Evolutionary conservation across 2,329 filamentous ascomycete genomes (phyloP), one percentile per base, ranked within the genome.

Genomic region (Diaporthe sp.): DNA sequence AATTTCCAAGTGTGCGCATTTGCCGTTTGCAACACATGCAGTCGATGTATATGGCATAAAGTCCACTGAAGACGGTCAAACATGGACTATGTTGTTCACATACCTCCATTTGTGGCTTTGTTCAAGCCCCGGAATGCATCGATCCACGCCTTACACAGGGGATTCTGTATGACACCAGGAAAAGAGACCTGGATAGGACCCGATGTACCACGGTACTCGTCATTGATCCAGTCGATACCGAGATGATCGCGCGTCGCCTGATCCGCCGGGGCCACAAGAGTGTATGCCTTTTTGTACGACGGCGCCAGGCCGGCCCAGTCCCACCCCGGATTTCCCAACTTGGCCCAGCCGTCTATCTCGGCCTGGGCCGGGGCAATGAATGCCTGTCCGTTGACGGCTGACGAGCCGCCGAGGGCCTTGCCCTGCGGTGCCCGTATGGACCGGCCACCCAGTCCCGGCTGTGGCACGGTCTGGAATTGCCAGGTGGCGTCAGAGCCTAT

Each of bases 391-490:
- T 80, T 80, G 67, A 81, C 78, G 1, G 78, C 78, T 15, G 73
- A 77, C 6, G 79, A 80, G 4, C 79, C 79, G 39, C 79, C 79
- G 6, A 80, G 74, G 1, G 46, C 67, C 69, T 77, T 78, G 5
- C 78, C 78, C 46, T 76, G 78, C 2, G 78, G 74, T 1, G 62
- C 37, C 42, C 58, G 67, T 28, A 79, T 74, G 25, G 39, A 25
- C n/a, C 78, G 70, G 1, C 74, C 75, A 8, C 53, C 42, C 0
- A 78, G 70, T 9, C 74, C 74, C 7, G 67, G 73, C 74, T 82
- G 81, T 17, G 81, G 78, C 0, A 77, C 77, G 15, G 81, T 79
- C n/a, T 74, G 61, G 73, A 79, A 80, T 22, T 78, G 37, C 37
- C 37, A 39, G 13, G 25, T 55, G 19, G 78, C 77, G 17, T 80